Evolutionary conservation across 768 basidiomycete species (phyloP).

Genomic region (Leucocoprinus birnbaumii): DNA sequence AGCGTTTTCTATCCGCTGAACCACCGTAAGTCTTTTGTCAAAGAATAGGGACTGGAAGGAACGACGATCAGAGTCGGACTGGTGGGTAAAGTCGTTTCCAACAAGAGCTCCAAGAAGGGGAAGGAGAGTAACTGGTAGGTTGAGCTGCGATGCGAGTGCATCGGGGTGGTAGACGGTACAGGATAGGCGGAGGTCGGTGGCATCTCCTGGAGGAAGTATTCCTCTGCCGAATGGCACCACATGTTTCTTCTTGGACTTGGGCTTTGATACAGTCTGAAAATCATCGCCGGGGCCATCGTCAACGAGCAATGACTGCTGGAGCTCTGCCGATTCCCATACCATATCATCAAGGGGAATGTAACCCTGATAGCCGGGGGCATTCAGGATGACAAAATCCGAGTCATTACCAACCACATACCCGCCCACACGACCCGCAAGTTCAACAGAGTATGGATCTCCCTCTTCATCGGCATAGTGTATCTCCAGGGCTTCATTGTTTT

Average conservation of each 20-base stretch:
- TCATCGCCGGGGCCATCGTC: constrained; percentile 37
- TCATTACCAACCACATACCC: constrained; percentile 79
- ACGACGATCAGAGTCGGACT: constrained; percentile 42
- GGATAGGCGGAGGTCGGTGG: constrained; percentile 45
- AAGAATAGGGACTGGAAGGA: constrained; percentile 67
- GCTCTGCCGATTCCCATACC: constrained; percentile 50
- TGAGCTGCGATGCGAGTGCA: constrained; percentile 58
- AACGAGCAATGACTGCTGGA: constrained; percentile 24
- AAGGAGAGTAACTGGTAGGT: constrained; percentile 66
- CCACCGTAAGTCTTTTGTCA: constrained; percentile 49
- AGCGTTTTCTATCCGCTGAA: constrained; percentile 66
- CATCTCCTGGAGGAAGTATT: constrained; percentile 51
- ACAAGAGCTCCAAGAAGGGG: constrained; percentile 77
- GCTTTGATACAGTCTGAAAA: constrained; percentile 56
- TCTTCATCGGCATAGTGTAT: constrained; percentile 80
- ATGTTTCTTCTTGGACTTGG: constrained; percentile 47
- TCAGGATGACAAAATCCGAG: constrained; percentile 81
- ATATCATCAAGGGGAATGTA: constrained; percentile 78
- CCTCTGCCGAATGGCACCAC: constrained; percentile 30
- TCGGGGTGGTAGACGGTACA: constrained; percentile 61
- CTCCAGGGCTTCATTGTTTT: constrained; percentile 33
- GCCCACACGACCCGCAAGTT: constrained; percentile 68
- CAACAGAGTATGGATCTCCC: constrained; percentile 82
- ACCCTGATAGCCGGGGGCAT: constrained; percentile 72
- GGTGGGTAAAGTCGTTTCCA: constrained; percentile 76